Base-by-base conservation (phyloP, 2,329 filamentous ascomycete species). In the Ceratocystis smalleyi region DNA sequence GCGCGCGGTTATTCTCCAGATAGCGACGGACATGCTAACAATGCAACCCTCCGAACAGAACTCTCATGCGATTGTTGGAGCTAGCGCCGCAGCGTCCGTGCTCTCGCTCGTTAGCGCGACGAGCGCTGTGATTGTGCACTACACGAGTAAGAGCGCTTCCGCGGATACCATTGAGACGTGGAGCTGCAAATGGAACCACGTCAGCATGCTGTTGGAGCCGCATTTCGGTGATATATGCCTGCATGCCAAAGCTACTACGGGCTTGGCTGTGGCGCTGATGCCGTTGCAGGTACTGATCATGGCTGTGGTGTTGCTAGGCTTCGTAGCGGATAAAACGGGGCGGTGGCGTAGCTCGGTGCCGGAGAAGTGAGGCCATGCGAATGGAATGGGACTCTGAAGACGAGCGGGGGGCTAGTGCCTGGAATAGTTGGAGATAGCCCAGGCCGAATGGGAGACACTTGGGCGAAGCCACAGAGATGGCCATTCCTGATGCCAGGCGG, bases 61-160 rank as follows among this genome's bases (percentile, higher is more conserved):
- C 17, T 63, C 54, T 59, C 61, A 51, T 24, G 5, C 62, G 45
- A 30, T 59, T 43, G 65, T 65, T 66, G 65, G 67, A 19, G 17
- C 35, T 30, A 24, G 24, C 30, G 15, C 59, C 30, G 77, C 78
- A 67, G 79, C 83, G 70, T 73, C 77, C 62, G 77, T 85, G 71
- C 83, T 81, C 71, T 85, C 83, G 69, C 75, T 75, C 64, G 75
- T 81, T 71, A 81, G 83, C 68, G 71, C 76, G 19, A 84, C 82
- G 2, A 73, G 72, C 15, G 75, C 74, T 7, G 73, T 74, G 66
- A 81, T 83, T 70, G 40, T 62, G 45, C 65, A 66, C 32, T 59
- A 61, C 43, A 40, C 47, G 5, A 49, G 49, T 43, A 59, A 64
- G 22, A 43, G 35, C 27, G 61, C 59, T 7, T 45, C 54, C 12